phyloP scores from a whole-genome alignment of 139 green algal genomes.

The Micractinium sp. region DNA sequence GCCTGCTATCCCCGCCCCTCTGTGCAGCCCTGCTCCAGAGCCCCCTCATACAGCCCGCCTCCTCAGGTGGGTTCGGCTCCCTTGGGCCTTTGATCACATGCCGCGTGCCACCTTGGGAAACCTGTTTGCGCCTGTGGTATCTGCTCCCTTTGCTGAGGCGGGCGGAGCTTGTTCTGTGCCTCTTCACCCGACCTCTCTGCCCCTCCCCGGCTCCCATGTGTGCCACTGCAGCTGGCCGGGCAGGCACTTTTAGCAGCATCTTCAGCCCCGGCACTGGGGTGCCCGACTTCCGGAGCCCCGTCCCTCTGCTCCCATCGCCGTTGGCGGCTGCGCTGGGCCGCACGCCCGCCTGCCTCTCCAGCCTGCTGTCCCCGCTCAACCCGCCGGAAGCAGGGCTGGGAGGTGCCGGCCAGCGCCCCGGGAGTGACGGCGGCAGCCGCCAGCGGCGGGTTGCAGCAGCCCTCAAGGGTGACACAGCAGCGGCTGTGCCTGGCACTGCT shows the following conservation, averaged over 20 bases:
- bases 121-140: too few species aligned
- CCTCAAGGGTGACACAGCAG: neutral
- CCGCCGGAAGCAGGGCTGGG: neutral
- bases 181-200: neutral
- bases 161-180: too few species aligned
- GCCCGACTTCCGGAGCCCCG: neutral
- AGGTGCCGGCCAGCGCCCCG: neutral
- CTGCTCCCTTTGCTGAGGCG: too few species aligned
- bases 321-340: neutral
- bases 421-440: neutral
- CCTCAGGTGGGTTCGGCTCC: neutral
- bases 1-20: slow-evolving; percentile 19
- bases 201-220: neutral
- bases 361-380: neutral
- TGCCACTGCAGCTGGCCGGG: neutral
- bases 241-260: neutral
- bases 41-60: neutral
- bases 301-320: neutral
- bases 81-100: neutral
- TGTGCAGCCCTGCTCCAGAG: slow-evolving; percentile 24
- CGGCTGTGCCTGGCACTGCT: neutral
- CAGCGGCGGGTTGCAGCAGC: neutral
- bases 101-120: too few species aligned
- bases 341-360: neutral
- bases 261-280: neutral